Base-by-base conservation (phyloP, 225 moss, liverwort and hornwort genomes). In the Sphagnum tenellum region DNA sequence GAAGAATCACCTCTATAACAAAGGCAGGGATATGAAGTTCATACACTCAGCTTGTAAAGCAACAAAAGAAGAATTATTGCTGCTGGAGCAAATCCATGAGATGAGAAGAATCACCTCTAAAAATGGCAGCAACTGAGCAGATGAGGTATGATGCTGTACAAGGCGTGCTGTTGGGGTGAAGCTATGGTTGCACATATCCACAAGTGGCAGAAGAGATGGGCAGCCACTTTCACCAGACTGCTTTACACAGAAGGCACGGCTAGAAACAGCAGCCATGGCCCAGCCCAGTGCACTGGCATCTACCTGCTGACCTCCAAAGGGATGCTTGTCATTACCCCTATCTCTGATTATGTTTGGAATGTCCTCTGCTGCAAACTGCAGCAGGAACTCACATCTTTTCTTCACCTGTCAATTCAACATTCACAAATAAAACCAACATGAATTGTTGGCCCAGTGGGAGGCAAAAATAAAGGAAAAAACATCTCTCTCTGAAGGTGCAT, bases 171-270 rank as follows among this genome's bases (percentile, higher is more conserved):
- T 85, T 44, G 89, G 78, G 9, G 73, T 62, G 70, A 90, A 90
- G 69, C 89, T 85, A 55, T 90, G 88, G 73, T 90, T 90, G 64
- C 90, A 88, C 88, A 90, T 88, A 55, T 88, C 90, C 53, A 90
- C 80, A 63, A 85, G 62, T 47, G 90, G 90, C 66, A 90, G 61
- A 54, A 90, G 78, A 52, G 81, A 71, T 29, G 0, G 29, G 29
- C 29, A 29, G 49, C 78, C 77, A 3, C 71, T 75, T 71, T 71
- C 74, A 50, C 73, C 68, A 9, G 44, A 50, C 47, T 48, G 57
- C 69, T 79, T 78, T 52, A 81, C 64, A 49, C 66, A 75, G 68
- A 90, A 90, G 58, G 85, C 88, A 59, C 88, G 85, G 64, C 90
- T 90, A 50, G 88, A 90, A 7, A 83, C 90, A 50, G 90, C 82